phyloP scores from a whole-genome alignment of 306 rosid genomes.

The Inga leiocalycina region DNA sequence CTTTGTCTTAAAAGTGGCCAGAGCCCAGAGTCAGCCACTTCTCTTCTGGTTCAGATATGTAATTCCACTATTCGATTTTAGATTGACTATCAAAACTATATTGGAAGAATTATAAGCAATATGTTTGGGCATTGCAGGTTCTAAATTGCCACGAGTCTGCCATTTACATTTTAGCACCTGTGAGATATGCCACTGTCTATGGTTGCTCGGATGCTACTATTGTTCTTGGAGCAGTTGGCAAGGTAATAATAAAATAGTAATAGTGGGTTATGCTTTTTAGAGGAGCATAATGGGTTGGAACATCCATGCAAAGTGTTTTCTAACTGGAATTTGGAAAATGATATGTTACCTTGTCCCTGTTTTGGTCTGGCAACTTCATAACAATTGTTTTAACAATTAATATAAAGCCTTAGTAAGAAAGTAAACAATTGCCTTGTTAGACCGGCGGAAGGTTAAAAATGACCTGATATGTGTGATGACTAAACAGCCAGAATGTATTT shows the following conservation, averaged over 20 bases:
- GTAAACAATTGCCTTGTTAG: neutral
- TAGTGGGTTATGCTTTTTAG: slow-evolving; percentile 22
- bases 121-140: slow-evolving; percentile 64
- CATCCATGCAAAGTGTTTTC: slow-evolving; percentile 23
- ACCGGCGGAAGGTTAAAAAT: neutral
- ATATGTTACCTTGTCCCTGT: neutral
- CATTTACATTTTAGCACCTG: slow-evolving; percentile 70
- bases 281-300: slow-evolving; percentile 18
- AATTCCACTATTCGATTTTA: neutral
- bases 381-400: neutral
- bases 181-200: slow-evolving; percentile 87
- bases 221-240: slow-evolving; percentile 97
- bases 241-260: slow-evolving; percentile 54
- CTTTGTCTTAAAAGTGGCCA: neutral
- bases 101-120: slow-evolving; percentile 12
- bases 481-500: neutral
- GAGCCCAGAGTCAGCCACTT: slow-evolving; percentile 10
- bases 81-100: neutral
- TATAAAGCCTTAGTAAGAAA: neutral
- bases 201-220: slow-evolving; percentile 98
- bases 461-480: neutral
- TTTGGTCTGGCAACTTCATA: neutral
- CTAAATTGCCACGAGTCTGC: slow-evolving; percentile 92
- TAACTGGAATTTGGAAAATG: neutral
- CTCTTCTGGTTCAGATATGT: neutral